Evolutionary conservation across 2,329 filamentous ascomycete species (phyloP).

Genomic region (Chaetomium sp.): DNA sequence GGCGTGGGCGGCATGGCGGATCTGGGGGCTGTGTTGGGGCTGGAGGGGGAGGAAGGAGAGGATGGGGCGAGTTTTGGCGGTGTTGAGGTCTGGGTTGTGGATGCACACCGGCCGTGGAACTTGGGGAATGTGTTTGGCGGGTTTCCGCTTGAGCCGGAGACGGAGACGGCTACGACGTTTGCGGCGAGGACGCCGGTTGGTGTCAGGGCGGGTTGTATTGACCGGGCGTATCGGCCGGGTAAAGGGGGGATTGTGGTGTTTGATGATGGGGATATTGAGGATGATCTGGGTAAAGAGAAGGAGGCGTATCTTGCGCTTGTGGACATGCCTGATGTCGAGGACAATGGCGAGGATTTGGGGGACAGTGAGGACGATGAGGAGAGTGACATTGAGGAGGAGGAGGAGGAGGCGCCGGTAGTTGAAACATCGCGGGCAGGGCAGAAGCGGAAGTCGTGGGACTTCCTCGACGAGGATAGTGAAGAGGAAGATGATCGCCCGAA

Average conservation of each 20-base stretch:
- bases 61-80: constrained; percentile 60
- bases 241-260: constrained; percentile 90
- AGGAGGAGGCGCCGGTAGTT: constrained; percentile 39
- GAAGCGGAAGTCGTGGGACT: constrained; percentile 80
- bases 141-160: constrained; percentile 56
- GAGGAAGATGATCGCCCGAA: constrained; percentile 70
- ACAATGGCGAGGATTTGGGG: constrained; percentile 66
- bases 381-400: constrained; percentile 55
- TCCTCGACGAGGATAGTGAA: constrained; percentile 70
- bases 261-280: constrained; percentile 93
- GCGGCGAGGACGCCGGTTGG: constrained; percentile 61
- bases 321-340: constrained; percentile 88
- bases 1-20: constrained; percentile 93
- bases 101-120: constrained; percentile 92
- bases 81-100: constrained; percentile 95
- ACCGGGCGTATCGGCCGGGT: constrained; percentile 71
- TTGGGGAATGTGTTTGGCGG: constrained; percentile 89
- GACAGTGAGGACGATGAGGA: constrained; percentile 56
- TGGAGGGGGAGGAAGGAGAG: constrained; percentile 68
- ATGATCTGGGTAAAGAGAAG: constrained; percentile 72
- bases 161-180: constrained; percentile 50
- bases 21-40: constrained; percentile 74
- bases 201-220: constrained; percentile 72
- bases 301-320: constrained; percentile 83
- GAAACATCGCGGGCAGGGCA: constrained; percentile 52